Conservation (phyloP, 495 filamentous ascomycete species). For the Penicillium lagena region DNA sequence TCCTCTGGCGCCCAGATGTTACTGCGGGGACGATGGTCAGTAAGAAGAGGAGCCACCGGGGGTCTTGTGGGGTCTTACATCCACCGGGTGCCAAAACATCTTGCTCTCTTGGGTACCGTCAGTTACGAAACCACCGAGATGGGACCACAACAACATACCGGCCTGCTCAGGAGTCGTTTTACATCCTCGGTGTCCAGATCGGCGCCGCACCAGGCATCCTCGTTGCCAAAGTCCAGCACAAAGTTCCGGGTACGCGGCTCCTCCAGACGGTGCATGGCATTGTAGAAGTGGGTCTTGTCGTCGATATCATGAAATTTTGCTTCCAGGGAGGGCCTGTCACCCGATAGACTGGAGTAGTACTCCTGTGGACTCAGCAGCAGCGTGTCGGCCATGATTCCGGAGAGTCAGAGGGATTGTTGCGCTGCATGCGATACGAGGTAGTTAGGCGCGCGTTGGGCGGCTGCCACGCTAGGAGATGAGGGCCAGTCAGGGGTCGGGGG, state of each 20-base stretch:
- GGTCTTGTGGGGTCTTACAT: conserved; percentile 43
- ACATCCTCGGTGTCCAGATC: conserved; percentile 46
- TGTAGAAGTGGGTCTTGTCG: conserved; percentile 35
- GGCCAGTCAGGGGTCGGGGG: background rate
- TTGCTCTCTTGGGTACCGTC: conserved; percentile 16
- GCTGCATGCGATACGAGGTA: no score
- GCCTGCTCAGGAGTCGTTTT: conserved; percentile 23
- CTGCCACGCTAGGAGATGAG: background rate
- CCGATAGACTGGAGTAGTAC: conserved; percentile 31
- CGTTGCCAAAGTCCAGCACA: conserved; percentile 63
- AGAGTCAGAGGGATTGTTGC: no score
- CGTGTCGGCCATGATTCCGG: conserved; percentile 8
- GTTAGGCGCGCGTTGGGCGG: no score
- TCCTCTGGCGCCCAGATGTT: conserved; percentile 68
- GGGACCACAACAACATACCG: conserved; percentile 13
- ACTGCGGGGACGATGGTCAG: conserved; percentile 26
- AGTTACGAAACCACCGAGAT: background rate
- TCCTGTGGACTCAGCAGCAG: conserved; percentile 18
- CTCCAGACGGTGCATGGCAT: conserved; percentile 27
- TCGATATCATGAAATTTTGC: conserved; percentile 52
- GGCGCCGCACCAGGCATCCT: conserved; percentile 55
- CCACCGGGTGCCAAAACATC: conserved; percentile 53
- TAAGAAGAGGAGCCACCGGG: background rate
- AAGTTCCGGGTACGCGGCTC: conserved; percentile 52
- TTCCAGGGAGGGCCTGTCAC: conserved; percentile 10